Evolutionary conservation across 2,329 filamentous ascomycete species (phyloP), one percentile per base, ranked within the genome.

Genomic region (Penicillium sp.): DNA sequence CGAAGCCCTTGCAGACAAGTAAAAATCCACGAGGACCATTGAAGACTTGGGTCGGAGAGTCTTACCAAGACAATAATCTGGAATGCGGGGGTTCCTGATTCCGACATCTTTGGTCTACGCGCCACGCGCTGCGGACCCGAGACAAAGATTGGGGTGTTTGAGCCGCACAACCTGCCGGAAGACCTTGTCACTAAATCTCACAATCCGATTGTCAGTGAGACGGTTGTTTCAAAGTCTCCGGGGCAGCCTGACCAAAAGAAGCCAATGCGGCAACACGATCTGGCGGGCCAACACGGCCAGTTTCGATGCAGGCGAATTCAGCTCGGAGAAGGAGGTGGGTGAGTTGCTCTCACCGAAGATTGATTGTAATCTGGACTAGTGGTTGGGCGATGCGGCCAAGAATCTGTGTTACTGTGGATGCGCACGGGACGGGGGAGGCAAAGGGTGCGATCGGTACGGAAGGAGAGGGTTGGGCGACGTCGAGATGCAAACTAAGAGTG

Each of bases 11-110:
- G 40, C 37, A 49, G 32, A 34, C 49, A 45, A 18, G 18, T 18
- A 18, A 18, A 18, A 18, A 18, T 18, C 18, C 2, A 18, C 18
- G 3, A 18, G 3, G 18, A 18, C 18, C 18, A 18, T 18, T 3
- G 18, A 18, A 18, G 18, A 18, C 18, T 18, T 18, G 18, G 18
- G 18, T 18, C 18, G 18, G 18, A 26, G 47, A 41, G 37, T 78
- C 84, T 74, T 73, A 89, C 85, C 74, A 89, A 68, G 50, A 89
- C 76, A 70, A 88, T 87, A 40, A 89, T 82, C 70, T 89, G 84
- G 70, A 89, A 71, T 36, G 81, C 80, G 65, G 81, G 55, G 28
- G 55, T 58, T 13, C 62, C 54, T 36, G 57, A 57, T 12, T 63
- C 54, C 37, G 58, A 54, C 57, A 59, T 59, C 49, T 29, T 54